These are phyloP conservation scores for Sanghuangporus sanghuang DNA, from an alignment of 1,284 basidiomycete genomes.

Conservation along the genomic window DNA sequence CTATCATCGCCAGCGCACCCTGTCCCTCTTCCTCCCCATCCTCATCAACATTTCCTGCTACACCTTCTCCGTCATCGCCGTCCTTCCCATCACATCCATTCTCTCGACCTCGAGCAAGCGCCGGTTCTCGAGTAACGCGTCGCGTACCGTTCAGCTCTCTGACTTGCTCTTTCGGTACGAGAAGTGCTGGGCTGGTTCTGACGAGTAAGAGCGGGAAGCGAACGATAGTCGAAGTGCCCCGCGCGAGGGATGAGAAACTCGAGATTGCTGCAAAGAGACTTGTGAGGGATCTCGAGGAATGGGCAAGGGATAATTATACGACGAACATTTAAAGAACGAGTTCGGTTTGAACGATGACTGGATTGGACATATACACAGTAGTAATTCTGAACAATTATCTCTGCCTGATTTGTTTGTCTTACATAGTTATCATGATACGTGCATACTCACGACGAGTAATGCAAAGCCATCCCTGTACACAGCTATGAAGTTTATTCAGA, in stretches of 20 bases:
- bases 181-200: conserved; percentile 51
- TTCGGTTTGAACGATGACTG: neutral
- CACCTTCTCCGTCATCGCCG: neutral
- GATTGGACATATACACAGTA: too few species aligned
- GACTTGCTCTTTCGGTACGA: conserved; percentile 51
- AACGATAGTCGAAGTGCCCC: conserved; percentile 54
- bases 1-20: conserved; percentile 4
- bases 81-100: neutral
- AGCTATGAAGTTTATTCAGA: too few species aligned
- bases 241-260: conserved; percentile 30
- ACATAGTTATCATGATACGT: too few species aligned
- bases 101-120: neutral
- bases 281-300: conserved; percentile 14
- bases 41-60: conserved; percentile 16
- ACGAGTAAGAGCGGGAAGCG: conserved; percentile 37
- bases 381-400: too few species aligned
- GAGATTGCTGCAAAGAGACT: conserved; percentile 19
- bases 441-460: too few species aligned
- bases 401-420: too few species aligned
- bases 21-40: conserved; percentile 11
- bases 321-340: neutral
- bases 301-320: conserved; percentile 3
- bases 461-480: too few species aligned
- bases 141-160: conserved; percentile 51
- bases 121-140: neutral